Evolutionary conservation across 768 basidiomycete genomes (phyloP).

Genomic region (Chlorophyllum brunneum): DNA sequence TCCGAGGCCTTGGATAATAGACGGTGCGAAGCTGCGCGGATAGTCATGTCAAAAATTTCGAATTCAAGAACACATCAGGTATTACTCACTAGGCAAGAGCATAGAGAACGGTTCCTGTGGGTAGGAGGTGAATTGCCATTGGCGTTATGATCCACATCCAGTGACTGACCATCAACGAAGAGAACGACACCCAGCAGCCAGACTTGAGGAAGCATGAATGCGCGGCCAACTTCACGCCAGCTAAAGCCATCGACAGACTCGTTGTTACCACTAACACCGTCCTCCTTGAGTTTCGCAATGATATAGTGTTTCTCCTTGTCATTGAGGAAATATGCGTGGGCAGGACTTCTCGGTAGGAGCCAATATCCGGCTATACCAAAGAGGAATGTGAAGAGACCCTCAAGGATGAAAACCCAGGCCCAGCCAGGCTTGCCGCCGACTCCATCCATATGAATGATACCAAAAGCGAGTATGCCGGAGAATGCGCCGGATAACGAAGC

Average conservation of each 20-base stretch:
- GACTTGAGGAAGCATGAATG: constrained; percentile 51
- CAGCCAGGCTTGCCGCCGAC: constrained; percentile 51
- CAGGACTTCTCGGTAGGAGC: constrained; percentile 34
- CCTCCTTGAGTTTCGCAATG: constrained; percentile 32
- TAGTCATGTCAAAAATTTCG: background rate
- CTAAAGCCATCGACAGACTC: constrained; percentile 42
- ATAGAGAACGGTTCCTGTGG: constrained; percentile 40
- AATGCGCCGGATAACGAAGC: constrained; percentile 63
- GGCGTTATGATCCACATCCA: background rate
- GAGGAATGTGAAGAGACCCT: constrained; percentile 60
- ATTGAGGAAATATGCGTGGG: constrained; percentile 46
- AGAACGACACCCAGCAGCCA: constrained; percentile 45
- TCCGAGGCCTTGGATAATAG: constrained; percentile 62
- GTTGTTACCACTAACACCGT: constrained; percentile 33
- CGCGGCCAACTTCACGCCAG: constrained; percentile 50
- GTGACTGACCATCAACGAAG: constrained; percentile 46
- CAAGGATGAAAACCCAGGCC: constrained; percentile 68
- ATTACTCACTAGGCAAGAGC: constrained; percentile 44
- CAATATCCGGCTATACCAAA: constrained; percentile 51
- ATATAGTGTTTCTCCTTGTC: constrained; percentile 47
- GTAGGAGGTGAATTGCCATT: background rate
- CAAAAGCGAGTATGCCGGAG: constrained; percentile 64
- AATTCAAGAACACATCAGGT: constrained; percentile 2
- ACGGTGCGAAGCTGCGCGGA: constrained; percentile 58
- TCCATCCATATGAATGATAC: constrained; percentile 63